Conservation (phyloP, 371 early-diverging fungal species). For the Mucor saturninus region DNA sequence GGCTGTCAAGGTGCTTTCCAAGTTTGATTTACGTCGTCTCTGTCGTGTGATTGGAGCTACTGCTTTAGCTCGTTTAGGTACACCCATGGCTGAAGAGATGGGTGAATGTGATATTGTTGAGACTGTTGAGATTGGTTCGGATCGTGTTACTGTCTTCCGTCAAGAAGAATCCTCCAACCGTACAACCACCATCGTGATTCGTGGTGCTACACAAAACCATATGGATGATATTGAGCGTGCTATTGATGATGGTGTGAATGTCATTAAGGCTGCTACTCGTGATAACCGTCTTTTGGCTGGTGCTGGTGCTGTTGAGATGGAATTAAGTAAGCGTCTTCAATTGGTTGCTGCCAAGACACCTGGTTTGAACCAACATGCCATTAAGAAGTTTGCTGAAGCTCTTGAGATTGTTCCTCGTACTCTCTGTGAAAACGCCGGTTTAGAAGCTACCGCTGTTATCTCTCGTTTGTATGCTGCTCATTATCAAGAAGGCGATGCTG, state of each 20-base stretch:
- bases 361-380: slow-evolving; percentile 95
- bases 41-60: slow-evolving; percentile 95
- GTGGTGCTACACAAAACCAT: slow-evolving; percentile 97
- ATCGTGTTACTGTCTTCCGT: slow-evolving; percentile 95
- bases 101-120: slow-evolving; percentile 96
- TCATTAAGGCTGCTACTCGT: slow-evolving; percentile 92
- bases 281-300: slow-evolving; percentile 91
- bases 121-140: slow-evolving; percentile 95
- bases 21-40: slow-evolving; percentile 95
- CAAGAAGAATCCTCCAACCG: slow-evolving; percentile 83
- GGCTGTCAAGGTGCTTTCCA: slow-evolving; percentile 91
- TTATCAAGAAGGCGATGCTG: slow-evolving; percentile 67
- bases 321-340: slow-evolving; percentile 80
- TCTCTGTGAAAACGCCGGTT: slow-evolving; percentile 95
- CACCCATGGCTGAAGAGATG: slow-evolving; percentile 96
- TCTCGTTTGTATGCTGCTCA: slow-evolving; percentile 96
- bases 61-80: slow-evolving; percentile 91
- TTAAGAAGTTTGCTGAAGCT: slow-evolving; percentile 96
- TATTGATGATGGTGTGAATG: slow-evolving; percentile 97
- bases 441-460: slow-evolving; percentile 93
- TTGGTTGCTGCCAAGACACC: slow-evolving; percentile 85
- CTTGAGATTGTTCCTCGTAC: slow-evolving; percentile 96
- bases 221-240: slow-evolving; percentile 98
- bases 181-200: slow-evolving; percentile 95
- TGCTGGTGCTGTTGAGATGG: slow-evolving; percentile 97